Evolutionary conservation across 768 basidiomycete genomes (phyloP).

Genomic region (Mycena belliarum): DNA sequence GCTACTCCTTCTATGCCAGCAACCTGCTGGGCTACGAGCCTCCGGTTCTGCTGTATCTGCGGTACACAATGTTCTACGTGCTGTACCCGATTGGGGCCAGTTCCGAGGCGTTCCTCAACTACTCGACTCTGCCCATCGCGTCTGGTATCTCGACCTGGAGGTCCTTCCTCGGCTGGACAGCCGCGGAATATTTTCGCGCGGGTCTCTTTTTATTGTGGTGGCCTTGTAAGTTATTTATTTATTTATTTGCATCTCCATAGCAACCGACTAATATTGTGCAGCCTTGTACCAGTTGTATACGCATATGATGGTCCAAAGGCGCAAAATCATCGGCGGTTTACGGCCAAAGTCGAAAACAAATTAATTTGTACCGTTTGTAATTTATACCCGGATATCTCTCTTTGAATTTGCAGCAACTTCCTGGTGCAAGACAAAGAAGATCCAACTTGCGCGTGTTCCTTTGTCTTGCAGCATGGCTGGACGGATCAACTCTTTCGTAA

Average conservation of each 20-base stretch:
- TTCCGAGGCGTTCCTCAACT: conserved; percentile 86
- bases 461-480: no score
- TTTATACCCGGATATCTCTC: conserved; percentile 17
- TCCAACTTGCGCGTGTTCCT: no score
- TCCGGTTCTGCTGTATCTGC: conserved; percentile 60
- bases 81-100: conserved; percentile 93
- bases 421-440: no score
- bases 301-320: conserved; percentile 55
- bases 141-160: conserved; percentile 45
- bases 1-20: conserved; percentile 85
- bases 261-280: conserved; percentile 21
- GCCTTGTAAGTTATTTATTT: conserved; percentile 59
- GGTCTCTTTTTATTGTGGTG: conserved; percentile 81
- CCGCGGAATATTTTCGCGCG: conserved; percentile 58
- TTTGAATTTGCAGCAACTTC: no score
- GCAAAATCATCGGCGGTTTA: conserved; percentile 41
- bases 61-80: conserved; percentile 92
- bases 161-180: conserved; percentile 50
- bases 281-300: conserved; percentile 55
- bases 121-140: conserved; percentile 66
- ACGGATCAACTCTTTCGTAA: no score
- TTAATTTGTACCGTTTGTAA: conserved; percentile 16
- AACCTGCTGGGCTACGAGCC: conserved; percentile 58
- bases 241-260: conserved; percentile 1
- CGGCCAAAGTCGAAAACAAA: conserved; percentile 20